Evolutionary conservation across 1,139 yeast species (phyloP), one percentile per base, ranked within the genome.

Genomic region (Hyphopichia fennica): DNA sequence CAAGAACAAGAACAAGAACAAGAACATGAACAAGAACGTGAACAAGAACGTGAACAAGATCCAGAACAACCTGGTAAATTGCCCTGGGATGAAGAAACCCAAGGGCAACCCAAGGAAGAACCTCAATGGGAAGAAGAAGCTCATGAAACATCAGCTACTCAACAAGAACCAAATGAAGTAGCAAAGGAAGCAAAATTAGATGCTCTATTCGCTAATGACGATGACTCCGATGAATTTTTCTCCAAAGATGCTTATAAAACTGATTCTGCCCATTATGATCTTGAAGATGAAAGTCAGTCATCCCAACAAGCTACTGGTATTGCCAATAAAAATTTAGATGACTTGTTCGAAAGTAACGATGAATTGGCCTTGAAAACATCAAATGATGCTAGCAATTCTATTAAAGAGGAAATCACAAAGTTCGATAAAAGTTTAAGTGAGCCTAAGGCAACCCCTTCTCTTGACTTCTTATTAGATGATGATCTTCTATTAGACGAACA

Each of bases 401-500:
- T 44, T n/a, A 16, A 25, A 15, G 20, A 20, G 2, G 29, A 20
- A 30, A 22, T 30, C 16, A 19, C 14, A 35, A 25, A 23, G 14
- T 15, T 16, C 15, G 15, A 35, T 13, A 35, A 35, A 16, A 23
- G 14, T 15, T 16, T 35, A 13, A 35, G 30, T 13, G 13, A 22
- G 14, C 4, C 28, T 13, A 25, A 25, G 28, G 6, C 5, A 17
- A 31, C 16, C 4, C 20, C 16, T 5, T 51, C 42, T 18, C 42
- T 72, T 35, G 68, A 72, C 10, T 69, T 75, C 45, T 52, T 72
- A 50, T 62, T 69, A 38, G 84, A 79, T 43, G 81, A 76, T 41
- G 77, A 72, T 31, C 49, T 71, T 6, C 60, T 72, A n/a, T 66
- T 68, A 35, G 76, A 72, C 35, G 75, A 69, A 13, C 10, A 16